Evolutionary conservation across 306 rosid species (phyloP).

Genomic region (Begonia fuchsioides): DNA sequence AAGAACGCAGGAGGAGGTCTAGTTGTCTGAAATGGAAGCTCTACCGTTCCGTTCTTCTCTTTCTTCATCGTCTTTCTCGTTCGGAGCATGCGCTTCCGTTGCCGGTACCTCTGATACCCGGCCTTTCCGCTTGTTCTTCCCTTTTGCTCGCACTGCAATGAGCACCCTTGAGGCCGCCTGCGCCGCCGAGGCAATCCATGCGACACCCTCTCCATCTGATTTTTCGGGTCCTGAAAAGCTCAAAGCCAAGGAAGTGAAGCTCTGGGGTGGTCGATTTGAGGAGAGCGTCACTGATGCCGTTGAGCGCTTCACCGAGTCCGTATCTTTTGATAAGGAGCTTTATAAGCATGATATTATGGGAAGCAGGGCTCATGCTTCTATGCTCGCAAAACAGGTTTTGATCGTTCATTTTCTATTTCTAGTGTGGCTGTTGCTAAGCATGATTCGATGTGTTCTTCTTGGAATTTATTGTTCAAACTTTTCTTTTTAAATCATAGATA

Average conservation of each 20-base stretch:
- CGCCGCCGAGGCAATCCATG: constrained; percentile 1
- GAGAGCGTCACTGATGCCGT: constrained; percentile 76
- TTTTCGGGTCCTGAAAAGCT: neutral
- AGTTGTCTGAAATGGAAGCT: constrained; percentile 4
- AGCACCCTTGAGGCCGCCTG: neutral
- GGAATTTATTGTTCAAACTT: no score
- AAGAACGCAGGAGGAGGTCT: neutral
- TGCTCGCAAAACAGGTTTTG: constrained; percentile 81
- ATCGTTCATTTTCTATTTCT: neutral
- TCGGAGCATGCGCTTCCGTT: neutral
- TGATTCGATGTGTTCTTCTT: no score
- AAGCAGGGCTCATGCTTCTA: constrained; percentile 80
- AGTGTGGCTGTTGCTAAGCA: no score
- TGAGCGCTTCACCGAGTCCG: constrained; percentile 89
- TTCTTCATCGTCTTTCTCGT: constrained; percentile 5
- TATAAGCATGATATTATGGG: constrained; percentile 85
- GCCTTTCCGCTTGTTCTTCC: constrained; percentile 18
- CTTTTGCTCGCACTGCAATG: constrained; percentile 9
- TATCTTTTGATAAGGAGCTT: constrained; percentile 66
- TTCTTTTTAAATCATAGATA: no score
- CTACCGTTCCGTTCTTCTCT: neutral
- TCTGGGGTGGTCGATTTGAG: constrained; percentile 98
- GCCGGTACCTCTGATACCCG: constrained; percentile 8
- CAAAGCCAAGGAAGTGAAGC: constrained; percentile 63
- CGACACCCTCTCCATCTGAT: constrained; percentile 1